Evolutionary conservation across 352 stramenopile genomes (phyloP), one percentile per base, ranked within the genome.

Genomic region (Phytophthora lateralis): DNA sequence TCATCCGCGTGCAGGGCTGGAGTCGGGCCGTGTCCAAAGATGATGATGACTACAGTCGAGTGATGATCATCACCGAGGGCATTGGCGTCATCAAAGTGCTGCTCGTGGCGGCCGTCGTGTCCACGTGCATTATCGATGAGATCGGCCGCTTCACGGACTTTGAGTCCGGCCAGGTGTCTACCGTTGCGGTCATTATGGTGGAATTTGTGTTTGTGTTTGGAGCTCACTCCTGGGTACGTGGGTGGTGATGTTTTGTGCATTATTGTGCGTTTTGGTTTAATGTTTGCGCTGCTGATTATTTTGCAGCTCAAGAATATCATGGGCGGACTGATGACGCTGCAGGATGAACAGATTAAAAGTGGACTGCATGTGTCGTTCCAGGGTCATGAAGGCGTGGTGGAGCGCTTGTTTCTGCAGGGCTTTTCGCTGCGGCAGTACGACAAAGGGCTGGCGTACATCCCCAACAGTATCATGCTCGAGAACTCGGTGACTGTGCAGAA

Each of bases 31-130:
- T 82, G 14, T 80, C 73, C 24, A 87, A 85, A 55, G 80, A 90
- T 35, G 82, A 95, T 43, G 84, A 95, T 67, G 84, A 93, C 67
- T 91, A 92, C 56, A 91, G 82, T 68, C 71, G 85, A 46, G 78
- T 92, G 11, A 90, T 95, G 86, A 93, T 95, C 69, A 82, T 95
- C 58, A 92, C 84, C 0, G 86, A 95, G 55, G 81, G 84, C 47
- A 93, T 95, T 63, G 78, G 76, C 15, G 86, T 95, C 27, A 92
- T 95, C 69, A 90, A 91, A 61, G 80, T 93, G 52, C 47, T 93
- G 49, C 59, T 95, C n/a, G 71, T 91, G n/a, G 80, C 81, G 4
- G 71, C 82, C 2, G 82, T 95, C n/a, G 76, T 93, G 18, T 93
- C 85, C n/a, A 82, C 78, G 24, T 93, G 88, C 52, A 93, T 95